Evolutionary conservation across 2,329 filamentous ascomycete species (phyloP), one percentile per base, ranked within the genome.

Genomic region (Phialophora expanda): DNA sequence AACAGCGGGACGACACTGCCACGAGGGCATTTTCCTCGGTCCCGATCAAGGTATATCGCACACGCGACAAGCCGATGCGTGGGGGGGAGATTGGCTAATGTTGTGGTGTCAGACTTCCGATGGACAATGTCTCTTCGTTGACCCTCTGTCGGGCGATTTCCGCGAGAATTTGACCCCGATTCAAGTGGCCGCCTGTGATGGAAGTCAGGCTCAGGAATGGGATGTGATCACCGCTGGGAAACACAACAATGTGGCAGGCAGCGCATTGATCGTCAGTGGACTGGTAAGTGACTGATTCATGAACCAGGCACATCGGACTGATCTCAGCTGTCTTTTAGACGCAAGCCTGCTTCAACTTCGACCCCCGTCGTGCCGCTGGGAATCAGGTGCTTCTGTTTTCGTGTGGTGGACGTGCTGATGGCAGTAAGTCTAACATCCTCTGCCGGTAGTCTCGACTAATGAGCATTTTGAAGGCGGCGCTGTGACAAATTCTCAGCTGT

Each of bases 281-380:
- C 74, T 85, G 70, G 80, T 81, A 69, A 66, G 76, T 72, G 3
- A 14, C 44, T 57, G 30, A 34, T 44, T 46, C 20, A 51, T 14
- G 9, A 8, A 24, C 17, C 41, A 34, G 32, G 12, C 28, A 4
- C 34, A 8, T 9, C n/a, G 30, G 26, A 38, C 26, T 30, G 14
- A 20, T 50, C 26, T 60, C 20, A 63, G 17, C 9, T 2, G 26
- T 2, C 0, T 51, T 50, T 34, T 24, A 80, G 76, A 87, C 85
- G 1, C 81, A 86, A 73, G 85, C 85, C 51, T 87, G 85, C 72
- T 76, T 86, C 71, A 87, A 86, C 76, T 85, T 86, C 66, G 85
- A 88, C 69, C 79, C 81, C 4, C 79, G 85, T 55, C 79, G 84
- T 30, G 74, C 78, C 0, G 77, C 78, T 2, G 84, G 83, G 11